phyloP scores from a whole-genome alignment of 192 early-diverging fungal genomes.

The Glomus cerebriforme region DNA sequence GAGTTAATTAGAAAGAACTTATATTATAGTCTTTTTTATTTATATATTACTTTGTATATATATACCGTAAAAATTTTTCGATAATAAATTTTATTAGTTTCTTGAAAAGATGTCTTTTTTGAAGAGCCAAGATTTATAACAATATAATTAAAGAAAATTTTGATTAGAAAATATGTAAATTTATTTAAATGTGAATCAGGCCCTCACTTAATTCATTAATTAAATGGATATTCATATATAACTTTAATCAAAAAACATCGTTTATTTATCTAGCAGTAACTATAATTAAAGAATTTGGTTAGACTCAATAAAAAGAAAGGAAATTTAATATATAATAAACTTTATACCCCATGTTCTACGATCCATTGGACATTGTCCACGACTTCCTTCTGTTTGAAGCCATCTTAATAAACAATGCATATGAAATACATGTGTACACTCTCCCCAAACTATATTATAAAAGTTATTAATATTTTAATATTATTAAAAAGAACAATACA shows the following conservation, averaged over 20 bases:
- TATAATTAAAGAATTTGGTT: neutral
- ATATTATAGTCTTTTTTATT: no score
- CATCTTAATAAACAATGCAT: constrained; percentile 91
- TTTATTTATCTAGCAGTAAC: neutral
- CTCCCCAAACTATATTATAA: constrained; percentile 71
- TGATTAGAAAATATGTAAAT: no score
- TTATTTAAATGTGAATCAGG: no score
- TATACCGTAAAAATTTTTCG: no score
- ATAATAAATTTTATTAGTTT: no score
- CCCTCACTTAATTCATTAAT: no score
- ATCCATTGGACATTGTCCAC: constrained; percentile 88
- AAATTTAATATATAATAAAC: neutral
- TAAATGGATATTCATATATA: no score
- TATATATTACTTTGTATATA: no score
- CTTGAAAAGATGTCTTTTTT: no score
- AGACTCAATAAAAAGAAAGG: neutral
- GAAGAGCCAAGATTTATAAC: no score
- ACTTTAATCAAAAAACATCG: no score
- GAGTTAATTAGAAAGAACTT: neutral
- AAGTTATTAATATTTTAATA: neutral
- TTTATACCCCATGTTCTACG: constrained; percentile 43
- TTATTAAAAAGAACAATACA: neutral
- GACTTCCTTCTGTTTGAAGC: constrained; percentile 68
- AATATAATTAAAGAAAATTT: no score
- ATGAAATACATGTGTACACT: constrained; percentile 92